A percentile compares a stretch with the other conserved stretches of the same genome.
Conservation (phyloP, 768 basidiomycete genomes). For the Scleroderma citrinum region DNA sequence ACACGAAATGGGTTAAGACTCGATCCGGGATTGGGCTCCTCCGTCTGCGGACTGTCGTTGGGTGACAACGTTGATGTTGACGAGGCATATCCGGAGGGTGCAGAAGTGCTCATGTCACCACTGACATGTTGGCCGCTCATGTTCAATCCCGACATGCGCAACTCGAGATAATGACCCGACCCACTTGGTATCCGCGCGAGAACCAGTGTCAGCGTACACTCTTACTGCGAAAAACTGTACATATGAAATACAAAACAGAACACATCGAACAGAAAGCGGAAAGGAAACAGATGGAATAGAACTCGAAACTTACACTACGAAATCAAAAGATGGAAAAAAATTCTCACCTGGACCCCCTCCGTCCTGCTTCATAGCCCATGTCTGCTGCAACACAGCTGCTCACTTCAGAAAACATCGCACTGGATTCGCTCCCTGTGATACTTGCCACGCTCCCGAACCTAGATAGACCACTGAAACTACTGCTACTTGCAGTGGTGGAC, state of each 20-base stretch:
- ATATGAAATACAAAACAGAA: conserved; percentile 11
- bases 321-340: not conserved
- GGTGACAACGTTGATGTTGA: conserved; percentile 42
- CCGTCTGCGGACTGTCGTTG: conserved; percentile 27
- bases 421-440: conserved; percentile 54
- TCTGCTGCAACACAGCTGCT: conserved; percentile 30
- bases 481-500: conserved; percentile 17
- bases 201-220: conserved; percentile 18
- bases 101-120: conserved; percentile 19
- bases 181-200: conserved; percentile 14
- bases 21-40: conserved; percentile 13
- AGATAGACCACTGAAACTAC: conserved; percentile 40
- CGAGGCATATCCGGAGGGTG: conserved; percentile 33
- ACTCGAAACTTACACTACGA: not conserved
- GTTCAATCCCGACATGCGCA: conserved; percentile 26
- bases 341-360: conserved; percentile 28
- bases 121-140: conserved; percentile 27
- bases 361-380: conserved; percentile 27
- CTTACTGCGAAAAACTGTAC: not conserved
- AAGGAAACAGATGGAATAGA: conserved; percentile 6
- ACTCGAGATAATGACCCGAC: conserved; percentile 25
- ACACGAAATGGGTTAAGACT: conserved; percentile 17
- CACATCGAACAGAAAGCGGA: conserved; percentile 2
- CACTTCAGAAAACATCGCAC: conserved; percentile 44
- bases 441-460: conserved; percentile 60